These are phyloP conservation scores for Fraxinus greggii DNA, from an alignment of 305 asterid species.

Conservation along the genomic window DNA sequence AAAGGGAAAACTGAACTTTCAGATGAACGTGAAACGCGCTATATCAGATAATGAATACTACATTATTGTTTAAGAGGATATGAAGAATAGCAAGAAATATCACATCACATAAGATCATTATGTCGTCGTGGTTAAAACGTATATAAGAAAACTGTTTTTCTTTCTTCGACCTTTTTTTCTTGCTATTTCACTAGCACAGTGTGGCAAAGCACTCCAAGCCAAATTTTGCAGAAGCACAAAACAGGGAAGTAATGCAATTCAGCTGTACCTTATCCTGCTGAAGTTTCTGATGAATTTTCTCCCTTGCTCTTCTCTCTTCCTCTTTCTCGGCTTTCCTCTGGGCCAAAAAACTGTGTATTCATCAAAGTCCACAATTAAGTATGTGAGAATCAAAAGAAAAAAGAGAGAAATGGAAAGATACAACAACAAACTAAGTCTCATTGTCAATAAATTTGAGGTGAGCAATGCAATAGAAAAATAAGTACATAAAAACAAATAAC, in stretches of 20 bases:
- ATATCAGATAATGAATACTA: neutral
- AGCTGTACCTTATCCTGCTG: slow-evolving; percentile 69
- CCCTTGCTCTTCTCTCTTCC: slow-evolving; percentile 66
- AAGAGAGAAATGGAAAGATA: neutral
- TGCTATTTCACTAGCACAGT: neutral
- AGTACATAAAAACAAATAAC: neutral
- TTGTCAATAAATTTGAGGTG: neutral
- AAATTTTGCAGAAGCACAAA: slow-evolving; percentile 9
- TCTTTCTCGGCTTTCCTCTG: slow-evolving; percentile 56
- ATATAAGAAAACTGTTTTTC: neutral
- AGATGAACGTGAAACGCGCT: neutral
- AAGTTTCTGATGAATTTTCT: slow-evolving; percentile 60
- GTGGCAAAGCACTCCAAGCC: neutral
- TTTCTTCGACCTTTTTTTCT: neutral
- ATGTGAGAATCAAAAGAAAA: slow-evolving; percentile 14
- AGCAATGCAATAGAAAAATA: neutral
- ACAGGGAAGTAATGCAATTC: neutral
- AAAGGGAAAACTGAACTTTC: slow-evolving; percentile 9
- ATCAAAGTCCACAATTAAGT: slow-evolving; percentile 16
- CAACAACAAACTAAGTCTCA: neutral
- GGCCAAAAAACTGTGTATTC: slow-evolving; percentile 41
- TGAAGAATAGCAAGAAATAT: neutral
- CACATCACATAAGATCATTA: neutral
- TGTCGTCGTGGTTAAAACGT: neutral
- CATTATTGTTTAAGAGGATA: neutral